A percentile compares a stretch with the other conserved stretches of the same genome.
phyloP scores from a whole-genome alignment of 169 alveolate genomes.

The Plasmodium knowlesi region DNA sequence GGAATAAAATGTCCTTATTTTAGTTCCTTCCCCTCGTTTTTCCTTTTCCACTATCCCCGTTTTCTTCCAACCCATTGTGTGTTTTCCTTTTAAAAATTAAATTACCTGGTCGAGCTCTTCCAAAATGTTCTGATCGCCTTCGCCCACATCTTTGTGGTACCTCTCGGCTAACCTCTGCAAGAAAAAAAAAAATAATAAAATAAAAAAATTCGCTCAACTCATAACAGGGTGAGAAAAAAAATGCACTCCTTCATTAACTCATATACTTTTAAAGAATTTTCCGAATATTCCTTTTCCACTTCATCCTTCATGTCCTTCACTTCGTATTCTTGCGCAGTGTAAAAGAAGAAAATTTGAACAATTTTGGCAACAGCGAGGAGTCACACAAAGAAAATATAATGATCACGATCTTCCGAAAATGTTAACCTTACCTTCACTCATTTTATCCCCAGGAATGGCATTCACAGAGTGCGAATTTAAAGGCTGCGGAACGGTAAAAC shows the following conservation, averaged over 20 bases:
- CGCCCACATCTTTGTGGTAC: constrained; percentile 46
- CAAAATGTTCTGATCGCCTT: constrained; percentile 31
- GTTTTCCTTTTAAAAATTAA: neutral
- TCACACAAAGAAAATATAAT: neutral
- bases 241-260: neutral
- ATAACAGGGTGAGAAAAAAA: neutral
- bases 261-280: constrained; percentile 53
- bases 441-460: constrained; percentile 68
- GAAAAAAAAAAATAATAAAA: neutral
- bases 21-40: neutral
- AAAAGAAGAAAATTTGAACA: neutral
- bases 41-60: neutral
- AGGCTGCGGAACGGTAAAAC: constrained; percentile 27
- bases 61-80: neutral
- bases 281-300: constrained; percentile 24
- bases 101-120: constrained; percentile 74
- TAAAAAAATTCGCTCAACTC: constrained; percentile 5
- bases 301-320: constrained; percentile 14
- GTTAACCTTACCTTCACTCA: constrained; percentile 28
- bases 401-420: neutral
- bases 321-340: constrained; percentile 14
- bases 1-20: neutral
- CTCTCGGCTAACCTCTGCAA: constrained; percentile 63
- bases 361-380: neutral
- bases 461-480: constrained; percentile 54